A percentile compares a stretch with the other conserved stretches of the same genome.
Evolutionary conservation across 768 basidiomycete species (phyloP).

Genomic region (Saitozyma sp.): DNA sequence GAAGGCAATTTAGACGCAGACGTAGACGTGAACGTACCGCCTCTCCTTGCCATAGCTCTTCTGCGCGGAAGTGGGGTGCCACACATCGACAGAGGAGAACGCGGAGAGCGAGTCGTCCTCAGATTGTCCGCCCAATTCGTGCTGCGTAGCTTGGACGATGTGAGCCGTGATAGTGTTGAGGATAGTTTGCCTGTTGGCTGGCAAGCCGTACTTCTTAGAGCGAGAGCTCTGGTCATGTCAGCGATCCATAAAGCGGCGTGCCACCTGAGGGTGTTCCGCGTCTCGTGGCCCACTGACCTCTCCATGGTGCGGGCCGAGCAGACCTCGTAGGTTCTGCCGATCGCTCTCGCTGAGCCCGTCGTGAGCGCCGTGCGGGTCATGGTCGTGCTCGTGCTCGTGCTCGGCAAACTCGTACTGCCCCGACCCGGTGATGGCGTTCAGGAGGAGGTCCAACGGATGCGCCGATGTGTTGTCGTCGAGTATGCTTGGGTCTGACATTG

Average conservation of each 20-base stretch:
- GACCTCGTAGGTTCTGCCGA: no score
- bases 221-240: neutral
- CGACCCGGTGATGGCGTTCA: constrained; percentile 44
- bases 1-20: neutral
- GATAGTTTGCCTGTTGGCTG: neutral
- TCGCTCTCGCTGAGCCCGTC: neutral
- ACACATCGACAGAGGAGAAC: constrained; percentile 39
- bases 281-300: no score
- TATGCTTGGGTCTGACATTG: neutral
- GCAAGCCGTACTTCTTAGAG: neutral
- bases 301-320: no score
- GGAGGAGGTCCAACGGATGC: constrained; percentile 41
- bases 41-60: constrained; percentile 96
- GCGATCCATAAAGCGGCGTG: no score
- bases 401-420: neutral
- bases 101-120: neutral
- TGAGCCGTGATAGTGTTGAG: neutral
- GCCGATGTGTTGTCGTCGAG: constrained; percentile 18
- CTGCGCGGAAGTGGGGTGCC: constrained; percentile 90
- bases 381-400: neutral
- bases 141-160: neutral
- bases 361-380: neutral
- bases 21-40: constrained; percentile 53
- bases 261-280: no score
- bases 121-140: neutral